These are phyloP conservation scores for Amanita fuliginea DNA, from an alignment of 768 basidiomycete species.

Conservation along the genomic window DNA sequence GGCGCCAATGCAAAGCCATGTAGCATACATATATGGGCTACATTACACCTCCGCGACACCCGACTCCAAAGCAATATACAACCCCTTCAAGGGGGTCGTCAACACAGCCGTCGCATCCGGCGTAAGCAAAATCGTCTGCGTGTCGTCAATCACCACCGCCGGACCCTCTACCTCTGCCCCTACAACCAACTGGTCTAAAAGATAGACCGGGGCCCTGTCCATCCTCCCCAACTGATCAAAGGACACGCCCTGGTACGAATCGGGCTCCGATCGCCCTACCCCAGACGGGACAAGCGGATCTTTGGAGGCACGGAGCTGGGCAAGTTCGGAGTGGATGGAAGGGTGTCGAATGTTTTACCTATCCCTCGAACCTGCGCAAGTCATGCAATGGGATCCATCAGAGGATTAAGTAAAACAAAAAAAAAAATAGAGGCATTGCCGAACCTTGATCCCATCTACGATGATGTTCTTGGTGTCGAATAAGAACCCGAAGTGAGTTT, in stretches of 20 bases:
- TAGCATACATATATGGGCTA: too few relatives aligned
- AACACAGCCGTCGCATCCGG: slow-evolving; percentile 62
- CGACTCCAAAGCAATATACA: too few relatives aligned
- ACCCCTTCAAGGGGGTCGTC: slow-evolving; percentile 58
- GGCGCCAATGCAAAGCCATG: too few relatives aligned
- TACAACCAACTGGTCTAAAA: slow-evolving; percentile 49
- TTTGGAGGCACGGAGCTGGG: slow-evolving; percentile 32
- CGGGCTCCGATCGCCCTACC: too few relatives aligned
- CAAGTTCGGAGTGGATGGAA: slow-evolving; percentile 70
- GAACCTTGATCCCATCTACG: slow-evolving; percentile 87
- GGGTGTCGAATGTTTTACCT: too few relatives aligned
- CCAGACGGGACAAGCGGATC: slow-evolving; percentile 10
- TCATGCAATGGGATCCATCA: too few relatives aligned
- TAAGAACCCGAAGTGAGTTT: slow-evolving; percentile 85
- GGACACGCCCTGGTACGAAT: slow-evolving; percentile 58
- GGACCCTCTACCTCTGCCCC: slow-evolving; percentile 77
- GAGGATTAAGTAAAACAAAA: too few relatives aligned
- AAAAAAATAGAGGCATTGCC: too few relatives aligned
- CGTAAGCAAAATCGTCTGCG: slow-evolving; percentile 88
- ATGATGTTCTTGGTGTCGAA: slow-evolving; percentile 75
- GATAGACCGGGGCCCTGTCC: slow-evolving; percentile 68
- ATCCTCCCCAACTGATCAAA: slow-evolving; percentile 75
- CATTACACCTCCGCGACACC: too few relatives aligned
- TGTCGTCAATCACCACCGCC: slow-evolving; percentile 90
- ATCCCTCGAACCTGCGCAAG: slow-evolving; percentile 86